Base-by-base conservation (phyloP, 2,329 filamentous ascomycete genomes). In the Botrytis sinoallii region DNA sequence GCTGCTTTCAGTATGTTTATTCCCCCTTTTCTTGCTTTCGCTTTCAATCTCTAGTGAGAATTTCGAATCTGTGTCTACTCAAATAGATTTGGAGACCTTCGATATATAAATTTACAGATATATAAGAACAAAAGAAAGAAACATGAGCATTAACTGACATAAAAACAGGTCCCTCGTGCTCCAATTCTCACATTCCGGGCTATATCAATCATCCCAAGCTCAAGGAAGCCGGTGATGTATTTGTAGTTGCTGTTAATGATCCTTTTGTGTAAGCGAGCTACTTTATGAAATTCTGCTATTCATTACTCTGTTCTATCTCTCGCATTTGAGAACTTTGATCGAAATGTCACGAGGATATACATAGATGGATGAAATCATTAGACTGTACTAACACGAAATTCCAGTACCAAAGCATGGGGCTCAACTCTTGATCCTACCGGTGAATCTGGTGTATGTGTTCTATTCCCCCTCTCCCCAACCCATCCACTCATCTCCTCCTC, bases 221-320 rank as follows among this genome's bases (percentile, higher is more conserved):
- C 78, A 93, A 93, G 84, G 86, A 91, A 75, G 93, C 93, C 44
- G 95, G 94, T 67, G 87, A 92, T 80, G 93, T 97, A 64, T 97
- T 97, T 80, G 93, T 98, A 59, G 90, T 98, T 73, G 91, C 93
- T 25, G 95, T 98, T 81, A 98, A 98, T 82, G 95, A 98, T 82
- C 89, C 94, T 32, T 98, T 98, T 82, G 95, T 97, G 93, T 97
- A 86, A 84, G 92, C 84, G 65, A 40, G 16, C 22, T 29, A 64
- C n/a, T 16, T 1, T 18, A 16, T 35, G 6, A 29, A 25, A 16
- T 44, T 29, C 32, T 16, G 9, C 7, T 35, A 7, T 8, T 10
- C 6, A 2, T 14, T 14, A 2, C 38, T 32, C 38, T 25, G 12
- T 14, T 29, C 1, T 16, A 20, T 52, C 25, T 22, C 25, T 35